Evolutionary conservation across 768 basidiomycete genomes (phyloP), one percentile per base, ranked within the genome.

Genomic region (Lactarius deliciosus): DNA sequence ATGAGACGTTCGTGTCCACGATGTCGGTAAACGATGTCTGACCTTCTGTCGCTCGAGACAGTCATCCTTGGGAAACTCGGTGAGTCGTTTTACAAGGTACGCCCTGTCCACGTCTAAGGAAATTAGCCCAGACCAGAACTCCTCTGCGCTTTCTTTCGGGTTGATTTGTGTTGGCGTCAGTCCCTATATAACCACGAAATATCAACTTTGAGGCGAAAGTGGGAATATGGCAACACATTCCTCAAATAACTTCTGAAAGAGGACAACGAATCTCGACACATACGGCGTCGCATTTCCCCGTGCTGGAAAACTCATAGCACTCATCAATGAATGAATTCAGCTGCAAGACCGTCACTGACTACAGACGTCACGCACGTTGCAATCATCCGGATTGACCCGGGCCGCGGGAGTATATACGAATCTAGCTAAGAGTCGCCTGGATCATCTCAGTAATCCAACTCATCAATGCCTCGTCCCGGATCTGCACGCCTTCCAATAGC

Each of bases 361-460:
- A 47, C 45, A 53, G 50, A n/a, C n/a, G n/a, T n/a, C n/a, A n/a
- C n/a, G n/a, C n/a, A n/a, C n/a, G n/a, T n/a, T n/a, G n/a, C 15
- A 15, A 10, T 25, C 22, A 25, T 25, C 25, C 22, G 50, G 50
- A 53, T 15, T 53, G 8, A 22, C 50, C 50, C 50, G 50, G 50
- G 50, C 50, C 50, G 50, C 45, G 25, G 13, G 47, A 13, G 4
- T 5, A 50, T 5, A 50, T 5, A 16, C 5, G 40, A 40, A 40
- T 10, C 45, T 28, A 53, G 50, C 22, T 25, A 50, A 50, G 34
- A 50, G 45, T 56, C 9, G 81, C 83, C 63, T 84, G 81, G 16
- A 86, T 77, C 84, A 87, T 87, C 74, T 87, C 86, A 20, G 78
- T 77, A 30, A 87, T 78, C 86, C 86, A 87, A 41, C 78, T 78